Evolutionary conservation across 805 yeast species (phyloP), one percentile per base, ranked within the genome.

Genomic region (Metschnikowia corniflorae): DNA sequence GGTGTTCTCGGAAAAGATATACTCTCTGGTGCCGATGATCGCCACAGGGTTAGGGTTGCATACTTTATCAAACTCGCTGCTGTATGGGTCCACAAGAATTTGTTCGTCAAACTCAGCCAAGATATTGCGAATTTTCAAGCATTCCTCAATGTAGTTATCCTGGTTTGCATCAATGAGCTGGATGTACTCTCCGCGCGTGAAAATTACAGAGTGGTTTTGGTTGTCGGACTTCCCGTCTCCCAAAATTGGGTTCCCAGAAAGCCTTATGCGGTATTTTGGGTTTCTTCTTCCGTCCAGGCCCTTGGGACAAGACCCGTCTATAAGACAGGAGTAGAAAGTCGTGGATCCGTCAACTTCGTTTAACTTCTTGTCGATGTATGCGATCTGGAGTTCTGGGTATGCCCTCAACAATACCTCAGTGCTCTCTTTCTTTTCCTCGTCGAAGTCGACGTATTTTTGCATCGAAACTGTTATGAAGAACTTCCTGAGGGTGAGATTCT

Each of bases 201-300:
- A 84, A 41, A 84, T 80, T 42, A 84, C 57, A 31, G 93, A 77
- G 63, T 83, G 89, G 60, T 84, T 84, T 61, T 84, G 94, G 58
- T 84, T 84, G 69, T 84, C 94, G 40, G 91, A 82, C 60, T 84
- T 84, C 65, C 94, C 94, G 63, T 84, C 94, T 66, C 94, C 94
- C 52, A 84, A 65, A 54, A 84, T 82, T 47, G 94, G 91, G 57
- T 83, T 80, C 60, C 94, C 94, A 40, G 93, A 83, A 42, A 84
- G 64, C 66, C 76, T 82, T 42, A 84, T 79, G 71, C 82, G 79
- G 58, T 80, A 84, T 53, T 78, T 79, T 31, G 86, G 86, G 61
- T 47, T 68, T 29, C 77, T 65, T 63, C 82, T 75, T 43, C 79
- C 77, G 49, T 70, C 73, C 53, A 70, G 72, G 60, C 80, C 58